Conservation (phyloP, 1,284 basidiomycete genomes). For the Apiotrichum mycotoxinovorans region DNA sequence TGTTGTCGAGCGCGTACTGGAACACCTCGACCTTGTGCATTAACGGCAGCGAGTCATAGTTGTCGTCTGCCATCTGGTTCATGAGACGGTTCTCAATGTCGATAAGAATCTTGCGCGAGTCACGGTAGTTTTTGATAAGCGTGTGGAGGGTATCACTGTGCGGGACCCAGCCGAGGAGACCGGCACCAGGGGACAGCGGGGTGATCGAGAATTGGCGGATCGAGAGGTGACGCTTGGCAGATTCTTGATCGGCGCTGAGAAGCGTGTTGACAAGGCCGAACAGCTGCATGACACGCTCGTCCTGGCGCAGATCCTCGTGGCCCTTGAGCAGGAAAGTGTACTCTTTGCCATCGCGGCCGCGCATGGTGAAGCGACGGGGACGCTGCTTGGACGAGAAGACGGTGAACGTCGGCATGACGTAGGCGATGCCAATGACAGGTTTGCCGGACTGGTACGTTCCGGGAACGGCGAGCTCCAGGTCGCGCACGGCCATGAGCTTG, state of each 20-base stretch:
- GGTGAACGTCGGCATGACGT: conserved; percentile 78
- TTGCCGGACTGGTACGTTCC: conserved; percentile 93
- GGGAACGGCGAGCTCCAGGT: conserved; percentile 91
- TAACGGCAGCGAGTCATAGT: conserved; percentile 86
- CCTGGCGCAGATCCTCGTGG: conserved; percentile 98
- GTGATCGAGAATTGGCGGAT: conserved; percentile 93
- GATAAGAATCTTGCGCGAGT: conserved; percentile 89
- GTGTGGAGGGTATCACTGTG: conserved; percentile 98
- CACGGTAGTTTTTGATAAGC: conserved; percentile 91
- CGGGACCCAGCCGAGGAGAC: conserved; percentile 91
- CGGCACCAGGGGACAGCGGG: conserved; percentile 93
- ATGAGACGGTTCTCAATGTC: conserved; percentile 99
- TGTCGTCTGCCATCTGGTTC: conserved; percentile 99
- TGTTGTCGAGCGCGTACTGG: conserved; percentile 97
- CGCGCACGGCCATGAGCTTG: conserved; percentile 78
- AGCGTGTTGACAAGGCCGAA: conserved; percentile 97
- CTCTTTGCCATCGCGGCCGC: conserved; percentile 88
- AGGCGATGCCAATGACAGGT: conserved; percentile 75
- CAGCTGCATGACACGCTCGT: conserved; percentile 98
- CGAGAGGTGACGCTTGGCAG: conserved; percentile 92
- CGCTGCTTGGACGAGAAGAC: conserved; percentile 99
- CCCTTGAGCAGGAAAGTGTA: conserved; percentile 94
- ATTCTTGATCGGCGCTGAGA: conserved; percentile 85
- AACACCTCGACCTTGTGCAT: conserved; percentile 99
- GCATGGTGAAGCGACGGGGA: conserved; percentile 81